Evolutionary conservation across 2,329 filamentous ascomycete species (phyloP), one percentile per base, ranked within the genome.

Genomic region (Diaporthe ilicicola): DNA sequence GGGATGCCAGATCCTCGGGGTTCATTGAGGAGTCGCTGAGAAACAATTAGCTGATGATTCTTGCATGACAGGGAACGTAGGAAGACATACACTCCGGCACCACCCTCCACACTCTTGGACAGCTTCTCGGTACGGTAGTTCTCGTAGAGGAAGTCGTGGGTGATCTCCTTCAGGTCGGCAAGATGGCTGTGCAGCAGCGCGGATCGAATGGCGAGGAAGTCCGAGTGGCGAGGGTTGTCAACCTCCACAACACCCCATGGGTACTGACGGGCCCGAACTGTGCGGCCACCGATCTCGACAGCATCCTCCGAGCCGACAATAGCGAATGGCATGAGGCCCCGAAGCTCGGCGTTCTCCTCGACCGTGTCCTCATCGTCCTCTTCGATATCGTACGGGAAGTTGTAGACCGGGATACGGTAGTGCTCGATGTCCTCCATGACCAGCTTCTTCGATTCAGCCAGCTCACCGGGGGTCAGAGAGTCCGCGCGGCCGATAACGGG

Each of bases 61-160:
- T 12, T 37, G 13, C 10, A 53, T 22, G 4, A 3, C 2, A 34
- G 17, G 1, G n/a, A 61, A 24, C 12, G 8, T 27, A 19, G 48
- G 48, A 10, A 46, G 51, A 94, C 94, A 77, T 93, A 97, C 94
- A 91, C 90, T 89, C 91, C 90, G 84, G 91, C 89, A 84, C 93
- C 93, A 82, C 94, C 94, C 81, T 98, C 95, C 77, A 99, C 96
- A 82, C 94, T 98, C 94, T 98, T 99, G 88, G 94, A 97, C 78
- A 99, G 93, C 88, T 98, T 98, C 93, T 99, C 96, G 80, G 96
- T 99, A 94, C 96, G 94, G 90, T 99, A 99, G 87, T 99, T 99
- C 84, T 99, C 96, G 86, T 99, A 99, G 75, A 99, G 87, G 92
- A 99, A 99, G 84, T 99, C 96, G 84, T 99, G 96, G 66, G 96